These are phyloP conservation scores for Phycomyces blakesleeanus DNA, from an alignment of 192 early-diverging fungal species.

Conservation along the genomic window DNA sequence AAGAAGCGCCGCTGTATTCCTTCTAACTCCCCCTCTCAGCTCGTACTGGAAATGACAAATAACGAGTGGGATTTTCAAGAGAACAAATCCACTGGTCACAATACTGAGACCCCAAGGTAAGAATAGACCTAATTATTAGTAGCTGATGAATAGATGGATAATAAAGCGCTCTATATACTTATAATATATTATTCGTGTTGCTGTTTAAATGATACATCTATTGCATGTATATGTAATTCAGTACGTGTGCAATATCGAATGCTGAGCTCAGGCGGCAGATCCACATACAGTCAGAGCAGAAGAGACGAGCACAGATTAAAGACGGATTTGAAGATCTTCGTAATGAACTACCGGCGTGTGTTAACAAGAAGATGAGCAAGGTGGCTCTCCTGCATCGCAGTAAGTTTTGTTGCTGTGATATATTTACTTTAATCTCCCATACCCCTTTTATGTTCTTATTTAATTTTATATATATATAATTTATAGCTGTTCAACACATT, in stretches of 20 bases:
- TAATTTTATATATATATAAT: neutral
- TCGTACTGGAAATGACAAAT: too few relatives aligned
- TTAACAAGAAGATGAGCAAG: constrained; percentile 39
- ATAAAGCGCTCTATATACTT: too few relatives aligned
- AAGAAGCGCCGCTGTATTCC: too few relatives aligned
- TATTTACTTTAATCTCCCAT: too few relatives aligned
- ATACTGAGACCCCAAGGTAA: too few relatives aligned
- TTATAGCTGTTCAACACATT: constrained; percentile 38
- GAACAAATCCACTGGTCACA: constrained; percentile 6
- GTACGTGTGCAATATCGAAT: constrained; percentile 5
- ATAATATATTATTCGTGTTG: too few relatives aligned
- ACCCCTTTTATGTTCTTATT: too few relatives aligned
- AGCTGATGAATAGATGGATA: too few relatives aligned
- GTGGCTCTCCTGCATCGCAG: constrained; percentile 33
- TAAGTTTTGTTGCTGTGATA: too few relatives aligned
- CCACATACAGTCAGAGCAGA: constrained; percentile 35
- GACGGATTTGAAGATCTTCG: constrained; percentile 40
- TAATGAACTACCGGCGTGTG: constrained; percentile 30
- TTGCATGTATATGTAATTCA: neutral
- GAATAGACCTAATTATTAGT: too few relatives aligned
- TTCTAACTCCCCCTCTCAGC: too few relatives aligned
- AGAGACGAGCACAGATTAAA: constrained; percentile 32
- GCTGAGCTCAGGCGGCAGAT: constrained; percentile 25
- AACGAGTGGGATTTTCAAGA: neutral
- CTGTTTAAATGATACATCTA: neutral